phyloP scores from a whole-genome alignment of 1,139 yeast genomes.

The Yamadazyma blattariae region DNA sequence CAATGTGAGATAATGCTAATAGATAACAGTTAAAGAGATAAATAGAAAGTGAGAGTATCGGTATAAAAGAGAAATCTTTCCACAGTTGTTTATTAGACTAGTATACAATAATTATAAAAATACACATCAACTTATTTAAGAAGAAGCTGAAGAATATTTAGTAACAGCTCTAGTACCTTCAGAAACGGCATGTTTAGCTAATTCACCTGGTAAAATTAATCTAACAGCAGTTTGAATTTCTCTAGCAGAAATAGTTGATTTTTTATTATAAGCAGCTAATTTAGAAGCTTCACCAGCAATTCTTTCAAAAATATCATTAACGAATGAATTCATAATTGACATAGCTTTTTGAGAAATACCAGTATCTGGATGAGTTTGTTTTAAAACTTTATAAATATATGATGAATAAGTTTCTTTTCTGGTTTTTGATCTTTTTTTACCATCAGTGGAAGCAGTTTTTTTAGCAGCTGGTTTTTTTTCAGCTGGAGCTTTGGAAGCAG shows the following conservation, averaged over 20 bases:
- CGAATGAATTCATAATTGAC: conserved; percentile 99
- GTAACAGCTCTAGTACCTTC: conserved; percentile 99
- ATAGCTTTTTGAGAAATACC: conserved; percentile 99
- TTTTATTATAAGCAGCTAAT: conserved; percentile 99
- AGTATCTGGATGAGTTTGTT: conserved; percentile 99
- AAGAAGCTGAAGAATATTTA: conserved; percentile 89
- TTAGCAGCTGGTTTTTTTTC: conserved; percentile 96
- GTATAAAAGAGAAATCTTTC: background rate
- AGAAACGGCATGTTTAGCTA: conserved; percentile 98
- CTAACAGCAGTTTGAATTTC: conserved; percentile 99
- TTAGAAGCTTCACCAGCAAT: conserved; percentile 98
- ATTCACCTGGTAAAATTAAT: conserved; percentile 98
- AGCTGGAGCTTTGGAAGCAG: conserved; percentile 98
- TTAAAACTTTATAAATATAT: conserved; percentile 96
- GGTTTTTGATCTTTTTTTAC: conserved; percentile 93
- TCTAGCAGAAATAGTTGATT: conserved; percentile 98
- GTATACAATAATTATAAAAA: conserved; percentile 10
- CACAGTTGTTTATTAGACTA: conserved; percentile 8
- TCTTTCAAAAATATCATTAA: conserved; percentile 94
- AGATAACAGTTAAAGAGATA: too few relatives aligned
- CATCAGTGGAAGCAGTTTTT: conserved; percentile 83
- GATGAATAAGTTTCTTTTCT: conserved; percentile 99
- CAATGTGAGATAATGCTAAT: too few relatives aligned
- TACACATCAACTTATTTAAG: conserved; percentile 7
- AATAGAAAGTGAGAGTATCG: too few relatives aligned